These are phyloP conservation scores for Phylloporus scabripes DNA, from an alignment of 768 basidiomycete species.

Conservation along the genomic window DNA sequence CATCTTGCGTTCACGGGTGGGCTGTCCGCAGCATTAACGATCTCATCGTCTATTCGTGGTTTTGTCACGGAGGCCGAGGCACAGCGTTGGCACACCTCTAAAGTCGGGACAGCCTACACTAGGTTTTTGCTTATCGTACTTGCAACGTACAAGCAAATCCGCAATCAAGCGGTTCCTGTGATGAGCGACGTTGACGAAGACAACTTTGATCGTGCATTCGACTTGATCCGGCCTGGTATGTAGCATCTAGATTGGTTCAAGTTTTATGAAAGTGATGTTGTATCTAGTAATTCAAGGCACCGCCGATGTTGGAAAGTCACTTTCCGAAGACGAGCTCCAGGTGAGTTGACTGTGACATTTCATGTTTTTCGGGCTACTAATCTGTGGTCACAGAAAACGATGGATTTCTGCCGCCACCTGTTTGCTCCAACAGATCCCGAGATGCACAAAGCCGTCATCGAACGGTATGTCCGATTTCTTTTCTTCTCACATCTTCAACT, in stretches of 20 bases:
- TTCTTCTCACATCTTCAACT: neutral
- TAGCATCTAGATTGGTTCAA: neutral
- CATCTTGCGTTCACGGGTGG: slow-evolving; percentile 9
- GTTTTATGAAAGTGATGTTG: neutral
- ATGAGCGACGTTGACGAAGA: slow-evolving; percentile 62
- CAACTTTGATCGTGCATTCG: slow-evolving; percentile 46
- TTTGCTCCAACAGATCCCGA: slow-evolving; percentile 5
- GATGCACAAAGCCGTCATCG: neutral
- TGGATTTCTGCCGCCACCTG: slow-evolving; percentile 5
- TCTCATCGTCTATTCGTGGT: slow-evolving; percentile 8
- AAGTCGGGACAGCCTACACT: neutral
- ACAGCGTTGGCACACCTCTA: slow-evolving; percentile 2
- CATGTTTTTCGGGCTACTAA: neutral
- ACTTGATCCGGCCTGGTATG: slow-evolving; percentile 8
- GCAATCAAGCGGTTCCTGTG: slow-evolving; percentile 49
- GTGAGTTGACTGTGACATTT: neutral
- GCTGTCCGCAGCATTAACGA: slow-evolving; percentile 9
- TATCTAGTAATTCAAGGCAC: slow-evolving; percentile 7
- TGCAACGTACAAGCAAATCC: slow-evolving; percentile 71
- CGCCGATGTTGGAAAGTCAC: slow-evolving; percentile 2
- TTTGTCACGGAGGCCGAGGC: slow-evolving; percentile 3
- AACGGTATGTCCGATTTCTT: neutral
- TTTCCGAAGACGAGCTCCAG: slow-evolving; percentile 8
- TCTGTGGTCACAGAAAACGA: slow-evolving; percentile 4
- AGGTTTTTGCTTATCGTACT: slow-evolving; percentile 24